These are phyloP conservation scores for Grosmannia huntii DNA, from an alignment of 2,329 filamentous ascomycete genomes.

Conservation along the genomic window DNA sequence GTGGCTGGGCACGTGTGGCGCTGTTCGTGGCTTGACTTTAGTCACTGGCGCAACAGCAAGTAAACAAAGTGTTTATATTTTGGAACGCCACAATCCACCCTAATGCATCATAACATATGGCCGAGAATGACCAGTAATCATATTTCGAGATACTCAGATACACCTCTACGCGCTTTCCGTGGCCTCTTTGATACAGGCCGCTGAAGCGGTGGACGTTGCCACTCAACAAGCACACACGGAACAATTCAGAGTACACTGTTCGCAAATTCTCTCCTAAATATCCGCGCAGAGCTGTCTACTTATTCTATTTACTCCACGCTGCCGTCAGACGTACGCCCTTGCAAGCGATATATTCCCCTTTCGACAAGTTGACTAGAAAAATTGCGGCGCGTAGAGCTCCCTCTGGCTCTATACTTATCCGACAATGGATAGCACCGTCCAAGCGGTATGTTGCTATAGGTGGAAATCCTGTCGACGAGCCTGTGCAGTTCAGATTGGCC, in stretches of 20 bases:
- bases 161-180: neutral
- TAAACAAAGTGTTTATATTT: conserved; percentile 9
- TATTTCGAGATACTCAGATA: neutral
- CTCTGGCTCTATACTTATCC: neutral
- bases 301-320: too few species aligned
- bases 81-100: neutral
- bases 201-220: too few species aligned
- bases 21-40: neutral
- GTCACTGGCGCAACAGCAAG: conserved; percentile 10
- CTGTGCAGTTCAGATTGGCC: neutral
- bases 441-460: neutral
- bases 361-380: too few species aligned
- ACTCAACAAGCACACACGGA: too few species aligned
- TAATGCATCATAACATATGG: neutral
- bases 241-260: too few species aligned
- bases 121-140: neutral
- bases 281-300: too few species aligned
- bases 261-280: too few species aligned
- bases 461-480: too few species aligned
- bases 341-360: too few species aligned
- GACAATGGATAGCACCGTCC: neutral
- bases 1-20: neutral
- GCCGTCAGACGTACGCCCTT: too few species aligned
- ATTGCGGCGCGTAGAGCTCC: neutral
- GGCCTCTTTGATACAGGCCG: too few species aligned